phyloP scores from a whole-genome alignment of 2,329 filamentous ascomycete species.

The Epichloe glyceriae region DNA sequence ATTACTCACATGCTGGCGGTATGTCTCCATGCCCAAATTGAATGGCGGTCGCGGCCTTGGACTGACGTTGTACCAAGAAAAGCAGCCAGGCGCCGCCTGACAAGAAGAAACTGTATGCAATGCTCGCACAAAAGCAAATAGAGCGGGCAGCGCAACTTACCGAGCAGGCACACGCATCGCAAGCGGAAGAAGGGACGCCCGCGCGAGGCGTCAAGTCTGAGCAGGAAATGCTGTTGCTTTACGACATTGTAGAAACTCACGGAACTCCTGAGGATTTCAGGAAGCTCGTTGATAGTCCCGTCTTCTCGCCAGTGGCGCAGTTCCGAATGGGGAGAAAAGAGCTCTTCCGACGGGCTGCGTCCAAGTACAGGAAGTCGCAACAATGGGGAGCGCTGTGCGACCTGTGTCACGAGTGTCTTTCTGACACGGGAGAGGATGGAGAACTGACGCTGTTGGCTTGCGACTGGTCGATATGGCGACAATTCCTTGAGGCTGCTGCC shows the following conservation, averaged over 20 bases:
- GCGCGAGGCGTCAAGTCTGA: constrained; percentile 28
- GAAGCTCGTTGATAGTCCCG: constrained; percentile 24
- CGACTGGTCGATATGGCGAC: constrained; percentile 29
- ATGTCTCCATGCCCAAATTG: constrained; percentile 9
- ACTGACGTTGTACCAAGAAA: constrained; percentile 19
- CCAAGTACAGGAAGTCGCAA: constrained; percentile 22
- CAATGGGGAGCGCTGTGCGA: constrained; percentile 31
- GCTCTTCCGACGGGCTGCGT: constrained; percentile 28
- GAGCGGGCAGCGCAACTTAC: constrained; percentile 34
- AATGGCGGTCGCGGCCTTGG: not conserved
- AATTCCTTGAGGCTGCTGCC: constrained; percentile 25
- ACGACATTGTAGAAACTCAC: constrained; percentile 31
- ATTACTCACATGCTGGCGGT: constrained; percentile 42
- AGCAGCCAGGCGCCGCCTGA: constrained; percentile 33
- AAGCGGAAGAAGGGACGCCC: constrained; percentile 9
- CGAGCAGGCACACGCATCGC: constrained; percentile 20
- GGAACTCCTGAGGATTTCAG: constrained; percentile 28
- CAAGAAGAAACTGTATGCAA: constrained; percentile 39
- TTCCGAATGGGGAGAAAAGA: constrained; percentile 35
- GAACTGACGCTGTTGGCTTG: constrained; percentile 30
- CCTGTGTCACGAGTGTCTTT: constrained; percentile 31
- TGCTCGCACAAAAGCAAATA: constrained; percentile 37
- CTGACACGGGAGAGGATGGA: constrained; percentile 22
- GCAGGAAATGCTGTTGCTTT: constrained; percentile 37
- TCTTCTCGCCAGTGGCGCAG: constrained; percentile 30